A percentile compares a stretch with the other conserved stretches of the same genome.
Conservation (phyloP, 345 rosid genomes). For the Populus pruinosa region DNA sequence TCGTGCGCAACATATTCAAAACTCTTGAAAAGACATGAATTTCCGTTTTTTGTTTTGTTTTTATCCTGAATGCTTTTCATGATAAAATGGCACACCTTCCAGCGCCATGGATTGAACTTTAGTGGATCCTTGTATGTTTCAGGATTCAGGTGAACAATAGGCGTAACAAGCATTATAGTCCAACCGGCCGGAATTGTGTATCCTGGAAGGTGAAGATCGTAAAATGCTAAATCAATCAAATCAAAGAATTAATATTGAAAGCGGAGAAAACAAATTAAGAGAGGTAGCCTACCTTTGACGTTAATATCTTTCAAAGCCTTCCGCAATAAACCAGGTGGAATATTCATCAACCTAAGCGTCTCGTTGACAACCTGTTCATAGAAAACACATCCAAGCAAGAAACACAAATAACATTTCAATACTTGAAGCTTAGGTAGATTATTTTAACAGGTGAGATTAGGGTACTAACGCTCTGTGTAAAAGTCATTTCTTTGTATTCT, state of each 20-base stretch:
- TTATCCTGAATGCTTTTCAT: background rate
- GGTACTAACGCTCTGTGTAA: background rate
- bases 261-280: background rate
- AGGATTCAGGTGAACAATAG: conserved; percentile 20
- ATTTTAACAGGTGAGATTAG: background rate
- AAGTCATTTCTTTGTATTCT: background rate
- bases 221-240: background rate
- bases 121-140: conserved; percentile 28
- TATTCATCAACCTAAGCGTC: conserved; percentile 3
- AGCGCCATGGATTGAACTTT: conserved; percentile 32
- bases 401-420: background rate
- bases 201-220: conserved; percentile 5
- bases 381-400: background rate
- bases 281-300: background rate
- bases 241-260: background rate
- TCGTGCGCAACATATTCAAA: background rate
- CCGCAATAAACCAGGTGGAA: conserved; percentile 1
- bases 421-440: background rate
- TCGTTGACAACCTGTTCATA: background rate
- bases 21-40: background rate
- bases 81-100: conserved; percentile 20
- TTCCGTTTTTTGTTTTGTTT: background rate
- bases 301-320: conserved; percentile 4
- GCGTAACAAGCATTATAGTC: conserved; percentile 14
- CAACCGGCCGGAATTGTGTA: conserved; percentile 34